A percentile compares a stretch with the other conserved stretches of the same genome.
These are phyloP conservation scores for Trypanosoma congolense DNA, from an alignment of 208 protist species.

Conservation along the genomic window DNA sequence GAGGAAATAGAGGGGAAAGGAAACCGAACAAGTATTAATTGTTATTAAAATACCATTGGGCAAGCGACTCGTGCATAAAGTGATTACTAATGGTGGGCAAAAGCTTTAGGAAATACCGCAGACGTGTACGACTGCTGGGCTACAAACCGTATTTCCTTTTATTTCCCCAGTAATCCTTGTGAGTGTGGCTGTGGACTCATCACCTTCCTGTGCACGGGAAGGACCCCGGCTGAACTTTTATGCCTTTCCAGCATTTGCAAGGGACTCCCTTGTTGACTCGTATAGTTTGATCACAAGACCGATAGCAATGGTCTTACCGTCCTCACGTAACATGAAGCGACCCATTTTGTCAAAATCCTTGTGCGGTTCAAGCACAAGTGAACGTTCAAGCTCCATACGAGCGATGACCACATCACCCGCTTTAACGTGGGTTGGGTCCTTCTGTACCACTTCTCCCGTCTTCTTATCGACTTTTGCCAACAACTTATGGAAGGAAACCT, in stretches of 20 bases:
- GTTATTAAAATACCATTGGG: no score
- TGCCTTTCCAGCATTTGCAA: constrained; percentile 34
- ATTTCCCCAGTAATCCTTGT: no score
- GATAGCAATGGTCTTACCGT: constrained; percentile 91
- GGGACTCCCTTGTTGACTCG: constrained; percentile 73
- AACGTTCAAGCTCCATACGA: constrained; percentile 80
- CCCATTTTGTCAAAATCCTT: constrained; percentile 94
- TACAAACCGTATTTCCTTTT: no score
- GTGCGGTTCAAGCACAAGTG: constrained; percentile 91
- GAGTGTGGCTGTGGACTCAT: neutral
- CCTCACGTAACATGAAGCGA: constrained; percentile 95
- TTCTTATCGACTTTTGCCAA: constrained; percentile 91
- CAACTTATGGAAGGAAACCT: constrained; percentile 87
- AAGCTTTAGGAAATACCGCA: no score
- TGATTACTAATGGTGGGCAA: no score
- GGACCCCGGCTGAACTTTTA: neutral
- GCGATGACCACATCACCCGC: constrained; percentile 90
- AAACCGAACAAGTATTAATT: no score
- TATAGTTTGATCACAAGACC: constrained; percentile 86
- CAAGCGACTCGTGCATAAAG: no score
- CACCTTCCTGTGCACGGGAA: neutral
- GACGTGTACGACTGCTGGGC: no score
- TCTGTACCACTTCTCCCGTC: constrained; percentile 86
- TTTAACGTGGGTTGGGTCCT: constrained; percentile 91
- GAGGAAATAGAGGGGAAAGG: no score